Conservation (phyloP, 1,139 yeast species). For the Kodamaea ohmeri region DNA sequence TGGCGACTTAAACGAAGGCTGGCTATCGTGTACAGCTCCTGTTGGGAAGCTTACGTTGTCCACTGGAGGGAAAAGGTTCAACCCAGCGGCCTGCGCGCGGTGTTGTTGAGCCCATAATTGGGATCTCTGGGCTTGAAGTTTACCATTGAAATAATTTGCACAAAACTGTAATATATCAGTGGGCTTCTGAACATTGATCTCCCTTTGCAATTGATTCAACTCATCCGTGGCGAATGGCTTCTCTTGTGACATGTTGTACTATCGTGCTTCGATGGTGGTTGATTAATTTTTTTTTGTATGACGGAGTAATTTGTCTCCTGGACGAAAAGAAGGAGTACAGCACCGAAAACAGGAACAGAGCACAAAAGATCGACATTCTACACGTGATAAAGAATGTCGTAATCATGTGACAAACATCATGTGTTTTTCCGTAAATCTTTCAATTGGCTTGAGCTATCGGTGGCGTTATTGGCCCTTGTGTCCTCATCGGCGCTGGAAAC, state of each 20-base stretch:
- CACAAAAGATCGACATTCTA: background rate
- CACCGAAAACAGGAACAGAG: background rate
- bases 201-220: constrained; percentile 61
- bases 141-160: constrained; percentile 63
- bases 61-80: constrained; percentile 47
- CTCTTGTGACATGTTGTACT: constrained; percentile 16
- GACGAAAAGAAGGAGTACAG: constrained; percentile 5
- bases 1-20: constrained; percentile 61
- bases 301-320: constrained; percentile 3
- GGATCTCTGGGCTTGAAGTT: constrained; percentile 59
- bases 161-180: constrained; percentile 71
- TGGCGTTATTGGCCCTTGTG: background rate
- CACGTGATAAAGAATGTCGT: background rate
- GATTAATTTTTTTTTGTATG: constrained; percentile 1
- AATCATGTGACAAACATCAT: background rate
- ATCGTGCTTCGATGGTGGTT: background rate
- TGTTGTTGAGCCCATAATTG: constrained; percentile 53
- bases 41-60: constrained; percentile 23
- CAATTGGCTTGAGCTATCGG: too few species aligned
- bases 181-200: constrained; percentile 62
- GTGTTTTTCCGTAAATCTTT: too few species aligned
- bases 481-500: background rate
- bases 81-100: constrained; percentile 52
- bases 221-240: constrained; percentile 34
- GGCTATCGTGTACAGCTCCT: constrained; percentile 31